Evolutionary conservation across 202 grass and related monocot genomes (phyloP).

Genomic region (Zizania palustris): DNA sequence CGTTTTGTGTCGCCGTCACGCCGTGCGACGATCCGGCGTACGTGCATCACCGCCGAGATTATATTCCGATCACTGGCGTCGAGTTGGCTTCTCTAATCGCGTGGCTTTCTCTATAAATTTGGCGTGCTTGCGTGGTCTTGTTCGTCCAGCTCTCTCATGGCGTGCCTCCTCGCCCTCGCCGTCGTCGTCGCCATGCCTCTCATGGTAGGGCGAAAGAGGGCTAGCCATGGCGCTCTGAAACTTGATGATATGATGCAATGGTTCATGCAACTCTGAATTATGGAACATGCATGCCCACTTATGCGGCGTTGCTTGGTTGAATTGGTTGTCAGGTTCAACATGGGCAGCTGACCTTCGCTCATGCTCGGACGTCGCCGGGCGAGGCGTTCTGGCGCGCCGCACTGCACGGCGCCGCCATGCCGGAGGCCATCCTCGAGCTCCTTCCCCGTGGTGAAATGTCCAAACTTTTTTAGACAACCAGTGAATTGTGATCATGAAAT

Average conservation of each 20-base stretch:
- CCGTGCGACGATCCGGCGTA: not conserved
- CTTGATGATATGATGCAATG: not conserved
- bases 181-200: constrained; percentile 28
- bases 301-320: not conserved
- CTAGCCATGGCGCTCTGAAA: not conserved
- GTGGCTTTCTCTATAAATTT: constrained; percentile 13
- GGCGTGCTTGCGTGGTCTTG: not conserved
- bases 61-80: not conserved
- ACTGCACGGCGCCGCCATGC: constrained; percentile 31
- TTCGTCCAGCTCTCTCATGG: constrained; percentile 32
- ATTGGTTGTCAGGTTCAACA: constrained; percentile 9
- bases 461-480: not conserved
- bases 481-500: not conserved
- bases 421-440: constrained; percentile 47
- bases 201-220: constrained; percentile 36
- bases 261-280: not conserved
- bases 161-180: constrained; percentile 29
- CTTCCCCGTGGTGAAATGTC: constrained; percentile 13
- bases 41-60: not conserved
- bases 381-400: constrained; percentile 46
- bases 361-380: constrained; percentile 30
- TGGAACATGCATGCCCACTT: not conserved
- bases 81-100: not conserved
- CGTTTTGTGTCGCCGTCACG: constrained; percentile 12
- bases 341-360: not conserved